phyloP scores from a whole-genome alignment of 1,284 basidiomycete species.

The Naganishia albida region DNA sequence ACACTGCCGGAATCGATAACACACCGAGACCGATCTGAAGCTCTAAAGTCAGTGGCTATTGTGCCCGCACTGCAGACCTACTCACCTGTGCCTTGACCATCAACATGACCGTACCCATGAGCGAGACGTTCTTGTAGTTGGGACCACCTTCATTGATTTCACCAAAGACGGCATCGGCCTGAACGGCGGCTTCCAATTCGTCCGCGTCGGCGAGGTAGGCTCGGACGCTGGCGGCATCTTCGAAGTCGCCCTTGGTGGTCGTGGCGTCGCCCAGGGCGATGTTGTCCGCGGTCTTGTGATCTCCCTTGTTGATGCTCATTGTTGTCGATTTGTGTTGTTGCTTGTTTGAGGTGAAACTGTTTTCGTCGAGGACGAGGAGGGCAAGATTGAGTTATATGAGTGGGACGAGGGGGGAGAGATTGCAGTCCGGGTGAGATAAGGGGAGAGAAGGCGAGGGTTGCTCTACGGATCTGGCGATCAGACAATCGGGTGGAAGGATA shows the following conservation, averaged over 20 bases:
- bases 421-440: too few species aligned
- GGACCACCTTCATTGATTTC: constrained; percentile 40
- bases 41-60: constrained; percentile 36
- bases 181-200: constrained; percentile 23
- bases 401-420: too few species aligned
- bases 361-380: too few species aligned
- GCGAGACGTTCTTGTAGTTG: constrained; percentile 41
- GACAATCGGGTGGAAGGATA: too few species aligned
- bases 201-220: constrained; percentile 27
- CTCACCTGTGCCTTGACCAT: constrained; percentile 40
- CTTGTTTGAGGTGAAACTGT: too few species aligned
- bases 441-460: too few species aligned
- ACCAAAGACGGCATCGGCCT: constrained; percentile 42
- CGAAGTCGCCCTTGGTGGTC: constrained; percentile 22
- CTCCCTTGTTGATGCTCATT: constrained; percentile 15
- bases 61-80: background rate
- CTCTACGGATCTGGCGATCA: too few species aligned
- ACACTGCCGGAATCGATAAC: constrained; percentile 56
- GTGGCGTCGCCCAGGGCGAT: constrained; percentile 15
- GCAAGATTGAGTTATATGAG: too few species aligned
- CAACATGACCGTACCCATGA: constrained; percentile 39
- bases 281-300: constrained; percentile 2
- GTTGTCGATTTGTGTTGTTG: too few species aligned
- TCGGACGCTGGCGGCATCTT: constrained; percentile 20
- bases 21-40: constrained; percentile 47